These are phyloP conservation scores for Cutaneotrichosporon sp. DNA, from an alignment of 1,284 basidiomycete genomes.

Conservation along the genomic window DNA sequence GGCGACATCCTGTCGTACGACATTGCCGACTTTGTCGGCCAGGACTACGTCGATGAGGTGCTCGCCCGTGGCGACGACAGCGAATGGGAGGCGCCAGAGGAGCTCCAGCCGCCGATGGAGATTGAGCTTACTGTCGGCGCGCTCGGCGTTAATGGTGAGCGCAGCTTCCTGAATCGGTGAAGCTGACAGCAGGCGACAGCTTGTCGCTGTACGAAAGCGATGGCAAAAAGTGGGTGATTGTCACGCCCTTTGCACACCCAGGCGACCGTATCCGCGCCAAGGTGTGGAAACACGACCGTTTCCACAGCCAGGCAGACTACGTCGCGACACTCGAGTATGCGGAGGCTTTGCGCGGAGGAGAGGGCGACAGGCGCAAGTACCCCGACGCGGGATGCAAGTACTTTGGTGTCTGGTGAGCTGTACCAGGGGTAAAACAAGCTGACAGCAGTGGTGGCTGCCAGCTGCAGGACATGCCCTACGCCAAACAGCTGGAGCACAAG, in stretches of 20 bases:
- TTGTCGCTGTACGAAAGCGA: slow-evolving; percentile 23
- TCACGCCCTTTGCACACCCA: slow-evolving; percentile 76
- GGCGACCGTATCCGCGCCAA: slow-evolving; percentile 69
- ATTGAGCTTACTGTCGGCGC: slow-evolving; percentile 59
- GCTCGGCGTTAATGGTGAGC: slow-evolving; percentile 29
- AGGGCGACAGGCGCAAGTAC: slow-evolving; percentile 37
- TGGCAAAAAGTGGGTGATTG: slow-evolving; percentile 62
- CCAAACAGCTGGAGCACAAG: slow-evolving; percentile 79
- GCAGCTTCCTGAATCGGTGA: not conserved
- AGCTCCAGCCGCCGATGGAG: slow-evolving; percentile 55
- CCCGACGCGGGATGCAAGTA: slow-evolving; percentile 63
- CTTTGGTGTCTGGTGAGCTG: slow-evolving; percentile 65
- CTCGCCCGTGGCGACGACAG: slow-evolving; percentile 30
- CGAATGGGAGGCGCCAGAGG: slow-evolving; percentile 24
- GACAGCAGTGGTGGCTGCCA: slow-evolving; percentile 44
- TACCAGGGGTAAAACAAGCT: not conserved
- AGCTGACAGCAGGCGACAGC: slow-evolving; percentile 23
- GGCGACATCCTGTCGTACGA: slow-evolving; percentile 74
- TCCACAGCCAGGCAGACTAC: slow-evolving; percentile 72
- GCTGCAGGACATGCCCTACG: slow-evolving; percentile 77
- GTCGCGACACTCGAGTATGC: slow-evolving; percentile 65
- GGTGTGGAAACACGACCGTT: slow-evolving; percentile 58
- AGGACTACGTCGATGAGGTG: slow-evolving; percentile 55
- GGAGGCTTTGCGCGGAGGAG: slow-evolving; percentile 60
- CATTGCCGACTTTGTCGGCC: slow-evolving; percentile 62